These are phyloP conservation scores for Pseudonectria foliicola DNA, from an alignment of 2,329 filamentous ascomycete genomes.

Conservation along the genomic window DNA sequence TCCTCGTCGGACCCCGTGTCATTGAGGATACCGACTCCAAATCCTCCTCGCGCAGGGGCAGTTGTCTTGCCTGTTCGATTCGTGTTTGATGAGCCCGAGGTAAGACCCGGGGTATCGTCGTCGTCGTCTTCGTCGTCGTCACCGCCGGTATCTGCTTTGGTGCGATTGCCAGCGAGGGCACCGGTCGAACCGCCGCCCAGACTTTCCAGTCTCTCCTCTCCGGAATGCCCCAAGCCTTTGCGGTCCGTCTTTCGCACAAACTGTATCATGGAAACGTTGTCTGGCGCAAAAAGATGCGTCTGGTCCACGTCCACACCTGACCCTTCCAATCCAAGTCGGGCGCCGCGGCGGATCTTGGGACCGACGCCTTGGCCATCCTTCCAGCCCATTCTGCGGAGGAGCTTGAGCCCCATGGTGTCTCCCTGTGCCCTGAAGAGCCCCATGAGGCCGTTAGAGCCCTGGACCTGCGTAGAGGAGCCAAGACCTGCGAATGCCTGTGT, in stretches of 20 bases:
- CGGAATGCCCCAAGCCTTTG: constrained; percentile 63
- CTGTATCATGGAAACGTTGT: constrained; percentile 63
- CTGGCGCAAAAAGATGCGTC: constrained; percentile 76
- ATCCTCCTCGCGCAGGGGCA: constrained; percentile 52
- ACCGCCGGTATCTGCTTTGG: constrained; percentile 21
- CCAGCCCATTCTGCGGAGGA: constrained; percentile 93
- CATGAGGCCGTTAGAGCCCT: constrained; percentile 49
- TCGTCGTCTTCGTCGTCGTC: constrained; percentile 40
- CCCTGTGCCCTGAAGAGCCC: constrained; percentile 66
- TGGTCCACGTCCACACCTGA: constrained; percentile 31
- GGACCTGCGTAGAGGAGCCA: constrained; percentile 56
- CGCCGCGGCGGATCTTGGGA: constrained; percentile 70
- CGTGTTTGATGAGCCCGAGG: constrained; percentile 11
- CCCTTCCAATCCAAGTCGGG: constrained; percentile 51
- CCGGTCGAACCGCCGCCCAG: constrained; percentile 21
- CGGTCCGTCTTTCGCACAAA: constrained; percentile 60
- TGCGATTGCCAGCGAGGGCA: constrained; percentile 17
- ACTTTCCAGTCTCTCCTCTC: constrained; percentile 45
- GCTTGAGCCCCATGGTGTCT: constrained; percentile 78
- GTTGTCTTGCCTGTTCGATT: constrained; percentile 41
- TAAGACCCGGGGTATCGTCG: constrained; percentile 7
- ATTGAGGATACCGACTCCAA: constrained; percentile 84
- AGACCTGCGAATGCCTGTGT: constrained; percentile 67
- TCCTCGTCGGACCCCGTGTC: constrained; percentile 94
- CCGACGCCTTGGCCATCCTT: constrained; percentile 88